phyloP scores from a whole-genome alignment of 257 asterid species.

The Solanum rostratum region DNA sequence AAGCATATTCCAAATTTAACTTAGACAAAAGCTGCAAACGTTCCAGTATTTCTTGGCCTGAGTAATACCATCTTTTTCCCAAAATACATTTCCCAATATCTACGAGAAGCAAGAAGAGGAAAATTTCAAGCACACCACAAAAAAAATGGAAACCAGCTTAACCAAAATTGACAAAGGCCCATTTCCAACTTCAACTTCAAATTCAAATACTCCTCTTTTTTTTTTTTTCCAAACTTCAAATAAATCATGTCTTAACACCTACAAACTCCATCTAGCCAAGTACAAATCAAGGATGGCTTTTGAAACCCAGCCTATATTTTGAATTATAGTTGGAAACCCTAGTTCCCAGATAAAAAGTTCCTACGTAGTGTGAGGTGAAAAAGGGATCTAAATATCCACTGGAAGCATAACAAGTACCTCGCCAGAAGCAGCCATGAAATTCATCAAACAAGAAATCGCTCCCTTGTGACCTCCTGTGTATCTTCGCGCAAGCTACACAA shows the following conservation, averaged over 20 bases:
- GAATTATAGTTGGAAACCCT: neutral
- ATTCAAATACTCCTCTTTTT: neutral
- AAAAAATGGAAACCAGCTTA: neutral
- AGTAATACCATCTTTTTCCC: neutral
- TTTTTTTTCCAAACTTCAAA: neutral
- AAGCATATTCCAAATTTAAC: neutral
- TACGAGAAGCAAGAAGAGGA: neutral
- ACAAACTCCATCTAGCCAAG: neutral
- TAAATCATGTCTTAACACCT: neutral
- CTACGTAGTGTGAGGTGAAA: neutral
- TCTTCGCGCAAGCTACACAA: slow-evolving; percentile 80
- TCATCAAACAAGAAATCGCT: slow-evolving; percentile 82
- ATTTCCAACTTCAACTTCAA: neutral
- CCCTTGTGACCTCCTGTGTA: slow-evolving; percentile 98
- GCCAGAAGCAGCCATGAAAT: slow-evolving; percentile 83
- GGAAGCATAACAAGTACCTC: slow-evolving; percentile 45
- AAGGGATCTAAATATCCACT: neutral
- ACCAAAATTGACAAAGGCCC: neutral
- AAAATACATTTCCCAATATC: neutral
- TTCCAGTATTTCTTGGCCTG: neutral
- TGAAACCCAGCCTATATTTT: neutral
- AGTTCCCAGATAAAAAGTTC: neutral
- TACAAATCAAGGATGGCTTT: neutral
- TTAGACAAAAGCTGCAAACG: neutral
- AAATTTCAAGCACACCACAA: neutral